Base-by-base conservation (phyloP, 192 early-diverging fungal genomes). In the Neocallimastix lanati region DNA sequence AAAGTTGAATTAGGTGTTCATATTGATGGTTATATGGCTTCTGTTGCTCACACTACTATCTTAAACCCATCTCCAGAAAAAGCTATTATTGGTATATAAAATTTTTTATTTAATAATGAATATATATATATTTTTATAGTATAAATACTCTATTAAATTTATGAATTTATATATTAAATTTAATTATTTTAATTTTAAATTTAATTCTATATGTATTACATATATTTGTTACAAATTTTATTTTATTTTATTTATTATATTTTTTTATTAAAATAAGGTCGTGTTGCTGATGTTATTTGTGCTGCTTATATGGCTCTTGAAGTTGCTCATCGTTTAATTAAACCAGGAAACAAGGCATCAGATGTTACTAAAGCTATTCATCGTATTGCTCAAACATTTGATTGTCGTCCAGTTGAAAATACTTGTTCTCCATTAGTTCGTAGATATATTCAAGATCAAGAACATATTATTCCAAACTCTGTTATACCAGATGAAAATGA, bases 251-350 rank as follows among this genome's bases (percentile, higher is more conserved):
- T n/a, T n/a, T n/a, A n/a, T n/a, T n/a, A n/a, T n/a, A n/a, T n/a
- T n/a, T n/a, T n/a, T n/a, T n/a, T n/a, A n/a, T n/a, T n/a, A n/a
- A n/a, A 38, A 50, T 21, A 21, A 50, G 40, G 40, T 21, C 40
- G 40, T 50, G 40, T 50, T 2, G 40, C 40, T 50, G 40, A 50
- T 50, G 40, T 50, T 50, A 50, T 98, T 79, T 87, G 91, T 35
- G 96, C 95, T 28, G 96, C 96, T n/a, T 88, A 95, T 86, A 86
- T 89, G 78, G 93, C 93, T 78, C 86, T 91, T 28, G 95, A 96
- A 83, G 93, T 94, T 76, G 90, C 93, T 29, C 87, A 95, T 81
- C 92, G 95, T 78, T 81, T 96, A 84, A 87, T 98, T 86, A 92
- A 92, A 83, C 94, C 96, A 77, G 96, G 95, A 67, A 50, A 50